Conservation (phyloP, 169 alveolate species). For the Plasmodium relictum region DNA sequence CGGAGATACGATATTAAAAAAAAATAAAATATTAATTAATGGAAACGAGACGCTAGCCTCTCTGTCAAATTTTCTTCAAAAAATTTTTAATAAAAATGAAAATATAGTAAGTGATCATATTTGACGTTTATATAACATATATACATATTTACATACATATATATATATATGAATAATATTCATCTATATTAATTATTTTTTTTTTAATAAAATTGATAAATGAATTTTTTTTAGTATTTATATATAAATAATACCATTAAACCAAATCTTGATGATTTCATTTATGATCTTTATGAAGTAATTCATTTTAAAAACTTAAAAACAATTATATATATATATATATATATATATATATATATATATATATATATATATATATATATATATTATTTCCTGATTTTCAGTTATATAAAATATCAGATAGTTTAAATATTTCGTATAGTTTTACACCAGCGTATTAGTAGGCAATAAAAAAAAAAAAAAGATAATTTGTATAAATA, state of each 20-base stretch:
- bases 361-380: slow-evolving; percentile 1
- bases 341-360: slow-evolving; percentile 11
- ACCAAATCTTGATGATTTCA: slow-evolving; percentile 62
- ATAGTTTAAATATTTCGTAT: slow-evolving; percentile 50
- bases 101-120: slow-evolving; percentile 32
- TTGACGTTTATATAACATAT: background rate
- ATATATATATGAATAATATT: background rate
- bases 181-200: background rate
- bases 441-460: slow-evolving; percentile 67
- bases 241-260: slow-evolving; percentile 40
- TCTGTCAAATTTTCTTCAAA: slow-evolving; percentile 33
- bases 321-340: background rate
- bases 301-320: background rate
- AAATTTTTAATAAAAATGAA: slow-evolving; percentile 37
- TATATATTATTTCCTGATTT: background rate
- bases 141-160: background rate
- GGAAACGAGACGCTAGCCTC: slow-evolving; percentile 64
- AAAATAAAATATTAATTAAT: slow-evolving; percentile 44
- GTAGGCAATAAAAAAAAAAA: slow-evolving; percentile 21
- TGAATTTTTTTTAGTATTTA: slow-evolving; percentile 23
- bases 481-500: background rate
- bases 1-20: slow-evolving; percentile 55
- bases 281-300: slow-evolving; percentile 51
- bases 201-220: background rate
- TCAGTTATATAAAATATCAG: slow-evolving; percentile 46